phyloP scores from a whole-genome alignment of 75 land plant genomes.

The Adiantum capillusveneris region DNA sequence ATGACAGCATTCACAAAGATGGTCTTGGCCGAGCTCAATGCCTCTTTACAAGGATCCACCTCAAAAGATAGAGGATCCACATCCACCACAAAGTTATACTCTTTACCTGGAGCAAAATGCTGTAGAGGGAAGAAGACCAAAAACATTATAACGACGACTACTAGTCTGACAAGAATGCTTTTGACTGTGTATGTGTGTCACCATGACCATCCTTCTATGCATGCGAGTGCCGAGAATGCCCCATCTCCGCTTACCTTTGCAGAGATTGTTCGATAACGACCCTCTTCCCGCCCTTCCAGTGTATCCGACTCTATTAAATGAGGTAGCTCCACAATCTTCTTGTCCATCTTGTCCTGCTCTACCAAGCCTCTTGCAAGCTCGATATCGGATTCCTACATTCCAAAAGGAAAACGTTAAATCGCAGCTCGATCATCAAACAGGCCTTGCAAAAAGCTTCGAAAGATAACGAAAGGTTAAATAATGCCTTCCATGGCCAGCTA shows the following conservation, averaged over 20 bases:
- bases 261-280: constrained; percentile 29
- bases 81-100: constrained; percentile 34
- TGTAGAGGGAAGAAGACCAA: too few relatives aligned
- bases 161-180: too few relatives aligned
- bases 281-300: constrained; percentile 33
- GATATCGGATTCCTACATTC: constrained; percentile 38
- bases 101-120: constrained; percentile 27
- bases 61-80: constrained; percentile 44
- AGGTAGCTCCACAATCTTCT: constrained; percentile 41
- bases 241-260: background rate
- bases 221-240: too few relatives aligned
- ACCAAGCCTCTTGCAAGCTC: constrained; percentile 42
- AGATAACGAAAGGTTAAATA: too few relatives aligned
- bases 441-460: too few relatives aligned
- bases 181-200: too few relatives aligned
- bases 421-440: too few relatives aligned
- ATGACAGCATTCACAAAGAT: constrained; percentile 51
- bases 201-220: too few relatives aligned
- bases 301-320: constrained; percentile 33
- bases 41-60: constrained; percentile 14
- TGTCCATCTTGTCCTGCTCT: constrained; percentile 31
- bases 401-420: too few relatives aligned
- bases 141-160: too few relatives aligned
- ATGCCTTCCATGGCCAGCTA: constrained; percentile 5
- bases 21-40: constrained; percentile 34